Conservation (phyloP, 169 alveolate species). For the Plasmodium inui region DNA sequence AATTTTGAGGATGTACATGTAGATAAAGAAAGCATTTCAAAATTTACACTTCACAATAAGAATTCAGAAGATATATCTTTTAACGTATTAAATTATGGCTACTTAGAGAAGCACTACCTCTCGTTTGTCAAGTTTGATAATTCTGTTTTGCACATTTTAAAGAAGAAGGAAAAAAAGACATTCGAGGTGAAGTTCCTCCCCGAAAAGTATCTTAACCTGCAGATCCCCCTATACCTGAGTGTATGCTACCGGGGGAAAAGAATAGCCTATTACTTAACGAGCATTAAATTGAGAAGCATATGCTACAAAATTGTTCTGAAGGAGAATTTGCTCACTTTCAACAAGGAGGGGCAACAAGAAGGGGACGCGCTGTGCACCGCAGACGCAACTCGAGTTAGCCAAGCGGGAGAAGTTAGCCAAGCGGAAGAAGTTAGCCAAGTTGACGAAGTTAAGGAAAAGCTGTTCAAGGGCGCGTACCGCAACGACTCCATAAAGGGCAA, state of each 20-base stretch:
- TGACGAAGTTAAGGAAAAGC: slow-evolving; percentile 46
- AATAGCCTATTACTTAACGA: slow-evolving; percentile 42
- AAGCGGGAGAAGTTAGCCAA: background rate
- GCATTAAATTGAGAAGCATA: slow-evolving; percentile 44
- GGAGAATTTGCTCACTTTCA: slow-evolving; percentile 27
- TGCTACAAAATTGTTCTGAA: slow-evolving; percentile 66
- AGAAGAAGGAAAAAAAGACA: slow-evolving; percentile 68
- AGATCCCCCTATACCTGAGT: slow-evolving; percentile 66
- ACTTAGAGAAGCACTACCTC: slow-evolving; percentile 26
- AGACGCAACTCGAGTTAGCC: background rate
- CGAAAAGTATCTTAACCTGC: slow-evolving; percentile 29
- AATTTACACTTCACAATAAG: slow-evolving; percentile 49
- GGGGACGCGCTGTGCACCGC: background rate
- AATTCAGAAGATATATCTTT: slow-evolving; percentile 61
- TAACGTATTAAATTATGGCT: slow-evolving; percentile 37
- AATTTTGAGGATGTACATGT: slow-evolving; percentile 57
- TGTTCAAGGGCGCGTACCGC: slow-evolving; percentile 2
- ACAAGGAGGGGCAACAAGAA: slow-evolving; percentile 1
- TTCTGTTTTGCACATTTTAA: slow-evolving; percentile 23
- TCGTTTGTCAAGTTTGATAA: slow-evolving; percentile 55
- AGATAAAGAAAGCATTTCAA: slow-evolving; percentile 51
- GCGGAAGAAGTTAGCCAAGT: background rate
- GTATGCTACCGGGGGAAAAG: slow-evolving; percentile 6
- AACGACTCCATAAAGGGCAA: slow-evolving; percentile 29
- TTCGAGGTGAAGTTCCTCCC: slow-evolving; percentile 62